Evolutionary conservation across 2,329 filamentous ascomycete genomes (phyloP).

Genomic region (Esteya vermicola): DNA sequence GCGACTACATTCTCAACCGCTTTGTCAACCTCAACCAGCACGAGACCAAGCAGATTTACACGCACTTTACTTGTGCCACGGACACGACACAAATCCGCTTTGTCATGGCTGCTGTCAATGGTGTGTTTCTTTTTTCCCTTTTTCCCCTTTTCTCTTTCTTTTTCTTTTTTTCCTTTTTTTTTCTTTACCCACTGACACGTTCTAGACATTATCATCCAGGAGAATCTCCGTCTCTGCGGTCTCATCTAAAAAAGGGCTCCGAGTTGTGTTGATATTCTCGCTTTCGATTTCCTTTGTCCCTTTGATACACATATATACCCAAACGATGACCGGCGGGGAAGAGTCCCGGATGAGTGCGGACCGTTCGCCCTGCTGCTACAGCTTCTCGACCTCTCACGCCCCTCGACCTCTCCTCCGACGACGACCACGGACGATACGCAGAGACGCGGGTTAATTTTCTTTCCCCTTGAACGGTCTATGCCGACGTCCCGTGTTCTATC

Average conservation of each 20-base stretch:
- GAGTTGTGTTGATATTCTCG: no score
- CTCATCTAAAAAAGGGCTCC: conserved; percentile 9
- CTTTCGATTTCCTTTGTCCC: conserved; percentile 5
- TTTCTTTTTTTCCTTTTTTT: not conserved
- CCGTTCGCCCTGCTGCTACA: no score
- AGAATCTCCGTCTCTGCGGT: conserved; percentile 59
- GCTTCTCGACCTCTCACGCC: not conserved
- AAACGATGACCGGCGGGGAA: conserved; percentile 2
- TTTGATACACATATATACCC: conserved; percentile 4
- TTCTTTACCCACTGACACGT: conserved; percentile 22
- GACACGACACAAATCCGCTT: conserved; percentile 98
- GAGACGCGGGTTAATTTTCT: no score
- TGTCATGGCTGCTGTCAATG: conserved; percentile 98
- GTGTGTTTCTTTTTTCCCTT: conserved; percentile 30
- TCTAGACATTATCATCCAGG: conserved; percentile 97
- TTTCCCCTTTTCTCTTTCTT: no score
- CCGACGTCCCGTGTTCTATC: not conserved
- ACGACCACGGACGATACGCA: no score
- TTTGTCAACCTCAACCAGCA: conserved; percentile 98
- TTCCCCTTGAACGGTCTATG: not conserved
- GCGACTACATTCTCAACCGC: conserved; percentile 97
- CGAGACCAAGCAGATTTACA: conserved; percentile 99
- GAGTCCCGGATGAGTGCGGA: not conserved
- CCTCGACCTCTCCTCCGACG: no score
- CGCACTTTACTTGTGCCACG: conserved; percentile 96